Conservation (phyloP, 164 flowering plant species). For the Aristolochia contorta region DNA sequence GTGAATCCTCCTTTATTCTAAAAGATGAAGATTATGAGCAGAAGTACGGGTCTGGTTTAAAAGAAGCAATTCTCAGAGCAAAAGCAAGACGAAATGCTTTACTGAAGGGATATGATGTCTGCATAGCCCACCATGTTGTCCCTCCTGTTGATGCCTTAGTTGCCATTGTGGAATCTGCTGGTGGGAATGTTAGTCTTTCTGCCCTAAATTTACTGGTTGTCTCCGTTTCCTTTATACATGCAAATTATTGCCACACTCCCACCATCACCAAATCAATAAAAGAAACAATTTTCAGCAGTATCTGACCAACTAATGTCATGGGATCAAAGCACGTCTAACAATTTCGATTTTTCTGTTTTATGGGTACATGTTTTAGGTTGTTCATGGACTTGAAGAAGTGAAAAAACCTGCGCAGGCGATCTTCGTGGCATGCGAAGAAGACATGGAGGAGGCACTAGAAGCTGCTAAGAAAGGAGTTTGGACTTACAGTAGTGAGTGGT, state of each 20-base stretch:
- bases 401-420: constrained; percentile 40
- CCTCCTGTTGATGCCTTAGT: constrained; percentile 44
- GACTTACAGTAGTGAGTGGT: constrained; percentile 77
- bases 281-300: neutral
- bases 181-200: constrained; percentile 63
- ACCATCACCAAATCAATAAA: neutral
- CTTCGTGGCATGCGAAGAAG: constrained; percentile 65
- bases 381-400: constrained; percentile 23
- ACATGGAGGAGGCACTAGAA: constrained; percentile 59
- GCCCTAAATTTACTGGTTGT: neutral
- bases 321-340: neutral
- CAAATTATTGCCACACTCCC: neutral
- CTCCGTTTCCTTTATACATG: neutral
- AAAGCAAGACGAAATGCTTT: constrained; percentile 40
- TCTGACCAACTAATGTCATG: neutral
- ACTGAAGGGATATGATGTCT: constrained; percentile 54
- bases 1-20: constrained; percentile 51
- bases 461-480: constrained; percentile 57
- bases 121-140: constrained; percentile 47
- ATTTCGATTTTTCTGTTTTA: neutral
- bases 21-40: constrained; percentile 54
- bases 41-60: constrained; percentile 48
- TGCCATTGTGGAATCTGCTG: constrained; percentile 56
- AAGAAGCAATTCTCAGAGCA: constrained; percentile 57
- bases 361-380: constrained; percentile 25